phyloP scores from a whole-genome alignment of 495 filamentous ascomycete genomes.

The Xylaria longipes region DNA sequence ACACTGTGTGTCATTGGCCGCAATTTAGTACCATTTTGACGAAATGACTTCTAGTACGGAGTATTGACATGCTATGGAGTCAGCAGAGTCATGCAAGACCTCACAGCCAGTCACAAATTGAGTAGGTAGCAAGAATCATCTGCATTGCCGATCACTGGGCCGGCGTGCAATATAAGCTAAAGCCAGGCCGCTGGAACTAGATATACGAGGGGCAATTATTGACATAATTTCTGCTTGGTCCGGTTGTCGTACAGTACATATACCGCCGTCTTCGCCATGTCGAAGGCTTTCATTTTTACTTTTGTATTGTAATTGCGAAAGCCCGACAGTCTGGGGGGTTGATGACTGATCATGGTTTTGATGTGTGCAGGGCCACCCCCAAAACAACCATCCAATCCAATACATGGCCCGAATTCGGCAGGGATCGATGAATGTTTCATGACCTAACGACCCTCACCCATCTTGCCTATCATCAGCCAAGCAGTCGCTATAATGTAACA shows the following conservation, averaged over 20 bases:
- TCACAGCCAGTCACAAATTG: slow-evolving; percentile 2
- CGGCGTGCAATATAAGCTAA: slow-evolving; percentile 1
- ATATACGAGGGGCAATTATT: background rate
- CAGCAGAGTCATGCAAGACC: slow-evolving; percentile 24
- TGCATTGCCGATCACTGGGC: slow-evolving; percentile 12
- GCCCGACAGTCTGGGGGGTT: slow-evolving; percentile 7
- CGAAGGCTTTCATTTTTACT: background rate
- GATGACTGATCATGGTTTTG: slow-evolving; percentile 10
- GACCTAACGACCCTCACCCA: slow-evolving; percentile 9
- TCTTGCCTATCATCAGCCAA: slow-evolving; percentile 7
- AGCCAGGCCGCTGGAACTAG: background rate
- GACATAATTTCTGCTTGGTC: background rate
- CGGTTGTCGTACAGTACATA: background rate
- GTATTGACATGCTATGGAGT: slow-evolving; percentile 7
- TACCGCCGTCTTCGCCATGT: background rate
- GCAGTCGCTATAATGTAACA: slow-evolving; percentile 6
- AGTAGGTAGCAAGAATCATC: slow-evolving; percentile 4
- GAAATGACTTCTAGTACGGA: background rate
- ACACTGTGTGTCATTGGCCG: slow-evolving; percentile 7
- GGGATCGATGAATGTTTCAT: slow-evolving; percentile 20
- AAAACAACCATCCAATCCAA: slow-evolving; percentile 15
- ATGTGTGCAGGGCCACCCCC: background rate
- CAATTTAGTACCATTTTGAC: slow-evolving; percentile 11
- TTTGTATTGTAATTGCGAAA: background rate
- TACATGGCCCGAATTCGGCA: background rate